Base-by-base conservation (phyloP, 371 early-diverging fungal species). In the Funneliformis caledonium region DNA sequence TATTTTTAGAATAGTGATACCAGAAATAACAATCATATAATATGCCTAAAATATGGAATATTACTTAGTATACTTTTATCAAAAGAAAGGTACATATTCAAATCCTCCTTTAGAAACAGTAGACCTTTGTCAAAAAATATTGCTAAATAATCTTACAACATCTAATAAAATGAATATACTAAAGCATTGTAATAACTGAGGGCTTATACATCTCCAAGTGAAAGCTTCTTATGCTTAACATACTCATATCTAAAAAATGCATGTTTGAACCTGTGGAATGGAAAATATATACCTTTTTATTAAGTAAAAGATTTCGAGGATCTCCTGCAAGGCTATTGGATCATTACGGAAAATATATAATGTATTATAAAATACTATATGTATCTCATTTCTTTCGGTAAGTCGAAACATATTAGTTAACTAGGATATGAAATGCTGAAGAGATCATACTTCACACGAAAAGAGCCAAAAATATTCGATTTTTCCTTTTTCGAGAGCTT, bases 381-480 rank as follows among this genome's bases (percentile, higher is more conserved):
- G 65, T 8, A 42, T 42, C 65, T 37, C 65, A 65, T 65, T 65
- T 65, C 31, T 65, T 8, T 65, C 42, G 8, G 8, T 65, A 26
- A 8, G 37, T 1, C 65, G 42, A 65, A 65, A 65, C 65, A 65
- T 65, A 65, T 65, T 65, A 10, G 33, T 65, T 2, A 42, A 65
- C 65, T 42, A 65, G 37, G 31, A 65, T 22, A 65, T 65, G 33
- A 65, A 65, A 65, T 65, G 65, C 31, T 31, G 65, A 65, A 65
- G 7, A 26, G 65, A 65, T 31, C 65, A 65, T 6, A 65, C 0
- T 2, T 14, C 9, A 65, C 31, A 65, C 0, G 65, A 42, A 26
- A 65, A 65, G 65, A 65, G 65, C 65, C 65, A 65, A 26, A 65
- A 65, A n/a, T 65, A 65, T 65, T 65, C 65, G 65, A 65, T 65